These are phyloP conservation scores for Kalmusia sp. DNA, from an alignment of 2,329 filamentous ascomycete genomes.

Conservation along the genomic window DNA sequence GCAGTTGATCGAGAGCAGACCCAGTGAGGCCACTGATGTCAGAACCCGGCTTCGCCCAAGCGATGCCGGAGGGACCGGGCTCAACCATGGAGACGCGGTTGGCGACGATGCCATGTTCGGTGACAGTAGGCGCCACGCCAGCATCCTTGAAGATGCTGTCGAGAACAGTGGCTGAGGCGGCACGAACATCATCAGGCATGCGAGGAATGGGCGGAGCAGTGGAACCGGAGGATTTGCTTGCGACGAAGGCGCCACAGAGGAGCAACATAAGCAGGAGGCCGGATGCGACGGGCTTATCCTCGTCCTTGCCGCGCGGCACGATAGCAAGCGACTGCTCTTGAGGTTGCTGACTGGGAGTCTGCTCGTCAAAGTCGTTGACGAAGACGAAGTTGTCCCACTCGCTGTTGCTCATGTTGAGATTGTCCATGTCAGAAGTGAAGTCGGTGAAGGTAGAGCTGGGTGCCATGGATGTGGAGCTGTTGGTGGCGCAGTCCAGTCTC, in stretches of 20 bases:
- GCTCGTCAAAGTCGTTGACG: slow-evolving; percentile 71
- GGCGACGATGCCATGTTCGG: slow-evolving; percentile 56
- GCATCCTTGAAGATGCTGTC: slow-evolving; percentile 84
- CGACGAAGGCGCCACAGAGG: slow-evolving; percentile 93
- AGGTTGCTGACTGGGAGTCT: slow-evolving; percentile 41
- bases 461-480: slow-evolving; percentile 53
- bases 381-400: slow-evolving; percentile 85
- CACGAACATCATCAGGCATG: slow-evolving; percentile 81
- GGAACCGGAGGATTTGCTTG: slow-evolving; percentile 79
- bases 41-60: slow-evolving; percentile 46
- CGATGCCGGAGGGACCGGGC: slow-evolving; percentile 45
- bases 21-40: slow-evolving; percentile 46
- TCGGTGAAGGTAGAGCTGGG: slow-evolving; percentile 70
- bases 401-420: slow-evolving; percentile 76
- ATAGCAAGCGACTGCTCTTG: slow-evolving; percentile 50
- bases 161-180: slow-evolving; percentile 77
- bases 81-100: slow-evolving; percentile 55
- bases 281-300: slow-evolving; percentile 72
- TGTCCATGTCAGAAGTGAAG: slow-evolving; percentile 83
- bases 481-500: slow-evolving; percentile 67
- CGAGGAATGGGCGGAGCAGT: slow-evolving; percentile 74
- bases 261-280: slow-evolving; percentile 93
- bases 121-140: slow-evolving; percentile 59
- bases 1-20: slow-evolving; percentile 47
- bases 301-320: slow-evolving; percentile 51